Evolutionary conservation across 1,284 basidiomycete species (phyloP).

Genomic region (Ustilago hordei): DNA sequence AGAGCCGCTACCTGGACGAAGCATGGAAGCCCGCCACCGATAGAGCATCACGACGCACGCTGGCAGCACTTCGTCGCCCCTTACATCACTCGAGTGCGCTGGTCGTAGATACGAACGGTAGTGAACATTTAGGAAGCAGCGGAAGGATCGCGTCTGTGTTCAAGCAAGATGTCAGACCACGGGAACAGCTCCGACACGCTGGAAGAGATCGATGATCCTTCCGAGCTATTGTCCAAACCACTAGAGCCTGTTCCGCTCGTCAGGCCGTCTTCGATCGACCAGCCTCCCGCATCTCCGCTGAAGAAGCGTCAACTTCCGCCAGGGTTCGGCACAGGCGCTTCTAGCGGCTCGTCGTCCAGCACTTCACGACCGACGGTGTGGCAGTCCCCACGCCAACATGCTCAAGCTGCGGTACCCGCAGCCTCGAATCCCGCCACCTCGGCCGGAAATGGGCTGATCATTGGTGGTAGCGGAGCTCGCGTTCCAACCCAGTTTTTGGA

Average conservation of each 20-base stretch:
- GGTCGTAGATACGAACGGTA: not conserved
- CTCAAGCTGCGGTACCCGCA: not conserved
- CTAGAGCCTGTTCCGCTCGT: slow-evolving; percentile 40
- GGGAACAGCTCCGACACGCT: slow-evolving; percentile 22
- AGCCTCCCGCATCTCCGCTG: not conserved
- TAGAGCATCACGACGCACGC: not conserved
- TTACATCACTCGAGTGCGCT: not conserved
- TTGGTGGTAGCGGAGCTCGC: slow-evolving; percentile 59
- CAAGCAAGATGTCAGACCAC: slow-evolving; percentile 13
- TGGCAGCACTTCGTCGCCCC: not conserved
- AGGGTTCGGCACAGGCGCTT: slow-evolving; percentile 13
- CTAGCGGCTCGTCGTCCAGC: not conserved
- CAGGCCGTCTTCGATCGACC: slow-evolving; percentile 8
- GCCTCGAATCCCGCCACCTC: not conserved
- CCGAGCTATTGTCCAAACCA: slow-evolving; percentile 44
- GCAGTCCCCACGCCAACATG: slow-evolving; percentile 3
- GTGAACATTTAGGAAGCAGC: not conserved
- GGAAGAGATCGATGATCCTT: slow-evolving; percentile 52
- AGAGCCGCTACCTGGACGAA: not conserved
- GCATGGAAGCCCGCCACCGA: not conserved
- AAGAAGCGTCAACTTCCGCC: slow-evolving; percentile 29
- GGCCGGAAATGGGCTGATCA: slow-evolving; percentile 18
- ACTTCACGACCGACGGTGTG: slow-evolving; percentile 19
- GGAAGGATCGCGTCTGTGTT: not conserved
- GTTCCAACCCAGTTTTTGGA: slow-evolving; percentile 59